These are phyloP conservation scores for Calycina herbarum DNA, from an alignment of 2,329 filamentous ascomycete species.

Conservation along the genomic window DNA sequence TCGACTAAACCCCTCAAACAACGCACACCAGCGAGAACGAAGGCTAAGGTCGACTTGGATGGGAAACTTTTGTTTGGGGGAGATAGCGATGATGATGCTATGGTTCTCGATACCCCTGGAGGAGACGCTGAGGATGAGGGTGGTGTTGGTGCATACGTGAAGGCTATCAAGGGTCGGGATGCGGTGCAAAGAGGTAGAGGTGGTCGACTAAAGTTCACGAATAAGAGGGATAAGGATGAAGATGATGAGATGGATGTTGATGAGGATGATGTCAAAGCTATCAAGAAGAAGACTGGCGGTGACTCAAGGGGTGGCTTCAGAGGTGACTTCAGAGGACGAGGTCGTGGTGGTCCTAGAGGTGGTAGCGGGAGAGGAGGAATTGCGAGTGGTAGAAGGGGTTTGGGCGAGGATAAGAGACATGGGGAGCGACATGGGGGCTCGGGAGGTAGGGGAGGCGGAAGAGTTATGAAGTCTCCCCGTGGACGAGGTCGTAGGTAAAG, in stretches of 20 bases:
- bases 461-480: constrained; percentile 37
- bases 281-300: constrained; percentile 49
- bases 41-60: constrained; percentile 71
- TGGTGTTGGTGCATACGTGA: constrained; percentile 68
- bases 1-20: constrained; percentile 77
- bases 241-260: constrained; percentile 53
- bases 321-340: constrained; percentile 37
- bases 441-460: constrained; percentile 25
- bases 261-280: constrained; percentile 48
- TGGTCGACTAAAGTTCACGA: constrained; percentile 71
- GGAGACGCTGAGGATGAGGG: constrained; percentile 44
- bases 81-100: constrained; percentile 55
- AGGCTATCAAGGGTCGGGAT: constrained; percentile 67
- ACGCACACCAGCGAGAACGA: constrained; percentile 50
- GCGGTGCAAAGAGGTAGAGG: constrained; percentile 63
- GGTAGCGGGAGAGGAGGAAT: constrained; percentile 51
- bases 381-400: constrained; percentile 47
- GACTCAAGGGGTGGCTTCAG: constrained; percentile 35
- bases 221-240: constrained; percentile 58
- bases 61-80: constrained; percentile 76
- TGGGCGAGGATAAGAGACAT: constrained; percentile 44
- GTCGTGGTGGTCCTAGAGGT: constrained; percentile 41
- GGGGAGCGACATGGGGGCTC: constrained; percentile 17
- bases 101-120: constrained; percentile 61
- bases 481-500: constrained; percentile 29